A percentile compares a stretch with the other conserved stretches of the same genome.
Evolutionary conservation across 1,139 yeast genomes (phyloP).

Genomic region (Lizanozyma gosingica): DNA sequence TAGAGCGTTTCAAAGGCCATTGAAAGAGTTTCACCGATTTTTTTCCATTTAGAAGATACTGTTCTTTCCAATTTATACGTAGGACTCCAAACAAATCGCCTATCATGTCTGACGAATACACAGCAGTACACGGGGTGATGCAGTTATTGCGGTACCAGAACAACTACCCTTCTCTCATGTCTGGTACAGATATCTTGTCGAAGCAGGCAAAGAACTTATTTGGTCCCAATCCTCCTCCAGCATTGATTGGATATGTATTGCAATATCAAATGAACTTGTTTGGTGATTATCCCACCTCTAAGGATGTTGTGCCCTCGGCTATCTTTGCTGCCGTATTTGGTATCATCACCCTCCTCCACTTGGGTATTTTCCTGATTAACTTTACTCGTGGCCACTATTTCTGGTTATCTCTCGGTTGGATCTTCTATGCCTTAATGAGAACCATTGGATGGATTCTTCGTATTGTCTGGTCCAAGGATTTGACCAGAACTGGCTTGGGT

Average conservation of each 20-base stretch:
- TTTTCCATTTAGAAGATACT: too few relatives aligned
- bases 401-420: conserved; percentile 25
- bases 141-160: conserved; percentile 9
- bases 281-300: conserved; percentile 25
- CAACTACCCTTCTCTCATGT: conserved; percentile 14
- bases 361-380: conserved; percentile 20
- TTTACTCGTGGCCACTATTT: conserved; percentile 28
- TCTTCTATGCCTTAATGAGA: conserved; percentile 19
- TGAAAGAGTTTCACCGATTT: not conserved
- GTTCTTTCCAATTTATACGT: not conserved
- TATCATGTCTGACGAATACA: conserved; percentile 7
- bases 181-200: conserved; percentile 15
- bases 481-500: conserved; percentile 19
- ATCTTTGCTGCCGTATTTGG: conserved; percentile 24
- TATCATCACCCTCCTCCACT: conserved; percentile 18
- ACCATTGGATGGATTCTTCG: conserved; percentile 24
- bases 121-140: conserved; percentile 14
- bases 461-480: conserved; percentile 20
- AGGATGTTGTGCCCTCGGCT: conserved; percentile 23
- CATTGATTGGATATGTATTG: conserved; percentile 13
- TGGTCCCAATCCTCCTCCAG: conserved; percentile 17
- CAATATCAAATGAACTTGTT: conserved; percentile 20
- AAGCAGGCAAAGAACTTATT: conserved; percentile 13
- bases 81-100: too few relatives aligned
- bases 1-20: too few relatives aligned